phyloP scores from a whole-genome alignment of 495 filamentous ascomycete species.

The Penicillium steckii region DNA sequence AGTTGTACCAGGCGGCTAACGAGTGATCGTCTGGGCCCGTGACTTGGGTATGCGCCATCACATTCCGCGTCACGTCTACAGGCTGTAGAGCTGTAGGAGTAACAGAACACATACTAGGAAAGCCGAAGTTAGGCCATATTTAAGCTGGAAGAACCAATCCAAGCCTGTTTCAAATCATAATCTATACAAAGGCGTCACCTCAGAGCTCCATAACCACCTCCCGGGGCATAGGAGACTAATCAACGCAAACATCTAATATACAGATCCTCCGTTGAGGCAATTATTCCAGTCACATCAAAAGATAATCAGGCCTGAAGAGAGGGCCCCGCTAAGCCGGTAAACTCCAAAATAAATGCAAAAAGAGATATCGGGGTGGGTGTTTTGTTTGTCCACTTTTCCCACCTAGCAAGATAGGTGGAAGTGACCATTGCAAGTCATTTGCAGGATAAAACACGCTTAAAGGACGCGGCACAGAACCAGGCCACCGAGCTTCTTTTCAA shows the following conservation, averaged over 20 bases:
- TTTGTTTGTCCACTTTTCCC: background rate
- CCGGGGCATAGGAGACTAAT: constrained; percentile 22
- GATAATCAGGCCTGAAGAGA: constrained; percentile 26
- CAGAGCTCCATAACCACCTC: constrained; percentile 13
- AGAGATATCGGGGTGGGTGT: constrained; percentile 5
- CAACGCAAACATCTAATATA: constrained; percentile 40
- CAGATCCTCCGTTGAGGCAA: constrained; percentile 34
- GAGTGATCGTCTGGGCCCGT: constrained; percentile 5
- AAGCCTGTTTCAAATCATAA: constrained; percentile 26
- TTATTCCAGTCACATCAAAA: constrained; percentile 37
- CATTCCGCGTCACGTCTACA: background rate
- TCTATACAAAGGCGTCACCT: constrained; percentile 28
- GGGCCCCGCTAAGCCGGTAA: constrained; percentile 37
- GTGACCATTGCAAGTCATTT: background rate
- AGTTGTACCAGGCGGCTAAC: background rate
- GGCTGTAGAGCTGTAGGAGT: background rate
- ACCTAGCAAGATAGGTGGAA: background rate
- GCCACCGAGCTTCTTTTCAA: constrained; percentile 82
- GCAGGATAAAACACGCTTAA: constrained; percentile 22
- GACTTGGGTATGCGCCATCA: constrained; percentile 3
- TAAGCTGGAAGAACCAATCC: constrained; percentile 4
- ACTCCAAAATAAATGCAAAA: constrained; percentile 48
- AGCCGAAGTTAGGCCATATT: background rate
- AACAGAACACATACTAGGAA: background rate
- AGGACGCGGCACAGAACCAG: constrained; percentile 73